Conservation (phyloP, 805 yeast species). For the Candida bentonensis region DNA sequence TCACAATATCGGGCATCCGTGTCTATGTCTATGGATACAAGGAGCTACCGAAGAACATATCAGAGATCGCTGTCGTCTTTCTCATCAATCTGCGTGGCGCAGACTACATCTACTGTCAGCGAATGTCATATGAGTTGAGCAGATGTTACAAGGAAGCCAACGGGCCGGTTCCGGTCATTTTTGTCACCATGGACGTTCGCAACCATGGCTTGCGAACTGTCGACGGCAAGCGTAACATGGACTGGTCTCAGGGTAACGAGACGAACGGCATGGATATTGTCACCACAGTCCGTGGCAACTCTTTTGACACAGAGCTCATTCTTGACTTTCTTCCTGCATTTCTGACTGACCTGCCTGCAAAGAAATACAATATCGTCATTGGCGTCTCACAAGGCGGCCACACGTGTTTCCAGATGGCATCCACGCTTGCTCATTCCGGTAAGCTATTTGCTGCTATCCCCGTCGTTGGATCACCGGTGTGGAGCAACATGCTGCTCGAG, state of each 20-base stretch:
- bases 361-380: not conserved
- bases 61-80: not conserved
- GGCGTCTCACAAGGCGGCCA: constrained; percentile 1
- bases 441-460: constrained; percentile 1
- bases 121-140: not conserved
- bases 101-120: not conserved
- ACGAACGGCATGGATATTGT: not conserved
- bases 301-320: not conserved
- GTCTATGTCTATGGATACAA: not conserved
- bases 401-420: not conserved
- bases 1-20: not conserved
- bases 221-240: not conserved
- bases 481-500: not conserved
- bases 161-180: not conserved
- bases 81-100: not conserved
- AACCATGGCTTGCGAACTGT: not conserved
- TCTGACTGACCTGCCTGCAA: not conserved
- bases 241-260: not conserved
- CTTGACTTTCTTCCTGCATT: not conserved
- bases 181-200: not conserved
- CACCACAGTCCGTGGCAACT: not conserved
- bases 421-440: not conserved
- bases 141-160: not conserved
- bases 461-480: not conserved
- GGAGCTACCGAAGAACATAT: not conserved